Percentiles rank a stretch among this genome's conserved stretches.
These are phyloP conservation scores for Ottelia alismoides DNA, from an alignment of 106 monocot genomes.

Conservation along the genomic window DNA sequence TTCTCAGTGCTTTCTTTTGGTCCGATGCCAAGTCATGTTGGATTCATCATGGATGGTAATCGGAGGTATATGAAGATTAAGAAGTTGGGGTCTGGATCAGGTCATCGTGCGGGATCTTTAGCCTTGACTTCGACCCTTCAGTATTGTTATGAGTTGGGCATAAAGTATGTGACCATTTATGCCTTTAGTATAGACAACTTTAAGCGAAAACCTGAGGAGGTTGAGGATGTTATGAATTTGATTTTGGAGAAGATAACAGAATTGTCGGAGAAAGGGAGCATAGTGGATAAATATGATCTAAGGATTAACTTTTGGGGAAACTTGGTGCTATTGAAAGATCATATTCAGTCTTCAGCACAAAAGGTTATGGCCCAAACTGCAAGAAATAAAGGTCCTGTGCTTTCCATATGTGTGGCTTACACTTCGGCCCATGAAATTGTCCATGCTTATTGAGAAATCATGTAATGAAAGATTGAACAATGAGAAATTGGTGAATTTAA, in stretches of 20 bases:
- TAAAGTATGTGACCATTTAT: conserved; percentile 24
- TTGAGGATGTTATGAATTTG: conserved; percentile 12
- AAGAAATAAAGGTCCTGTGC: conserved; percentile 9
- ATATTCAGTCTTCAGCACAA: conserved; percentile 13
- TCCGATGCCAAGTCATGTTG: conserved; percentile 18
- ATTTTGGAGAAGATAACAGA: conserved; percentile 18
- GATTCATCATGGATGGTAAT: conserved; percentile 27
- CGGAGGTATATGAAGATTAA: conserved; percentile 7
- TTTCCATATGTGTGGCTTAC: conserved; percentile 23
- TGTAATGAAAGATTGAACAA: conserved; percentile 4
- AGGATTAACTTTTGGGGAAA: conserved; percentile 23
- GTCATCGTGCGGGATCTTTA: conserved; percentile 10
- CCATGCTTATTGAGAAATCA: conserved; percentile 12
- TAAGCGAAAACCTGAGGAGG: conserved; percentile 22
- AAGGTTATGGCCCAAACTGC: conserved; percentile 20
- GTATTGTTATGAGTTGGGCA: conserved; percentile 23
- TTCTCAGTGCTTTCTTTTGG: conserved; percentile 11
- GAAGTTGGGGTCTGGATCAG: conserved; percentile 7
- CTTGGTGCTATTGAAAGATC: conserved; percentile 12
- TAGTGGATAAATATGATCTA: conserved; percentile 8
- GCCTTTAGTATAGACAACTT: conserved; percentile 29
- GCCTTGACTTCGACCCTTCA: conserved; percentile 14
- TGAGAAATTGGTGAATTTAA: not conserved
- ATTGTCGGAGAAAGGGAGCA: conserved; percentile 6
- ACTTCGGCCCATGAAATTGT: conserved; percentile 18